Evolutionary conservation across 202 grass and related monocot species (phyloP), one percentile per base, ranked within the genome.

Genomic region (Brachypodium distachyon): DNA sequence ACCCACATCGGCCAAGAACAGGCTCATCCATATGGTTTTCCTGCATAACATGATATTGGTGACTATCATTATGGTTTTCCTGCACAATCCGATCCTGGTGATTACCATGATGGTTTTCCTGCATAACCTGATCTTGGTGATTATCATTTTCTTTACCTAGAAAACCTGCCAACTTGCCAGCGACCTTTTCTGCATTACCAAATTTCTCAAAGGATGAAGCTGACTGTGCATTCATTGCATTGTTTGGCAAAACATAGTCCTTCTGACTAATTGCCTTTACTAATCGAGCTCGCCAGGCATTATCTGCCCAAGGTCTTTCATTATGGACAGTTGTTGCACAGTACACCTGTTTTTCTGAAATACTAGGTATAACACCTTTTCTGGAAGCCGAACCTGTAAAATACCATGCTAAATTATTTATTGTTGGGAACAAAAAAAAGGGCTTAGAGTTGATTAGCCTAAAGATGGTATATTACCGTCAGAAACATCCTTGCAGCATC

Each of bases 281-380:
- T 67, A 84, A 71, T 78, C 82, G 61, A 84, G 86, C 76, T 40
- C 76, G 76, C 86, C 86, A 88, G 4, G 76, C 76, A 88, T 84
- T 79, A 61, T 64, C 26, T 70, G 27, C 60, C 74, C 53, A 59
- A 31, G 81, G 71, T 74, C 71, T 50, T 71, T 72, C 78, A 79
- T 79, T 68, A 19, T 25, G 18, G 42, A 61, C 28, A 68, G 77
- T 62, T n/a, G 73, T 55, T 62, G 73, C 56, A 84, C 55, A 69
- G 7, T n/a, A 62, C 61, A 72, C 63, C 56, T 82, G 62, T n/a
- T 79, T 90, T 72, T 72, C 68, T 51, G 70, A 61, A 73, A 67
- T 68, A 74, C 55, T 74, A 73, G 63, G 63, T 43, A 77, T 84
- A 36, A 17, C 12, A 48, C 57, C 57, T 76, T 80, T 82, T 67